Conservation (phyloP, 495 filamentous ascomycete genomes). For the Penicillium alfredii region DNA sequence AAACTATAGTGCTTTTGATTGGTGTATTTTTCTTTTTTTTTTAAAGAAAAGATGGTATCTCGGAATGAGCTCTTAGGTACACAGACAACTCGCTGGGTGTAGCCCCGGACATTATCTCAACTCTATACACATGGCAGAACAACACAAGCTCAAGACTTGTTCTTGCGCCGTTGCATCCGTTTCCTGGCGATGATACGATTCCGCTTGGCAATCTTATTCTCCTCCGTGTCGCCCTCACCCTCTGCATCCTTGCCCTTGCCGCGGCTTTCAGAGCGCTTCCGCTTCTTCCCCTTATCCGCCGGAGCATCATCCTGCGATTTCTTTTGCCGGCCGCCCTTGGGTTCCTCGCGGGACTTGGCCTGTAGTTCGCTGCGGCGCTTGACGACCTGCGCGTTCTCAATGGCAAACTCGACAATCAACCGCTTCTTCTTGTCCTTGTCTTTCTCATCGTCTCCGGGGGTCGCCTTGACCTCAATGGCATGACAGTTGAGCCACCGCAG, state of each 20-base stretch:
- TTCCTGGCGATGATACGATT: conserved; percentile 65
- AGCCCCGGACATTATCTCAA: too few species aligned
- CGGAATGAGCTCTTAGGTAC: too few species aligned
- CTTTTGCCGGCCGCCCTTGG: conserved; percentile 19
- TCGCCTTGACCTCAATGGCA: conserved; percentile 42
- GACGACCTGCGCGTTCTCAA: conserved; percentile 96
- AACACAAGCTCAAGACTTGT: conserved; percentile 31
- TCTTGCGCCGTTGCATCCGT: conserved; percentile 52
- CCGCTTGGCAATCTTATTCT: conserved; percentile 54
- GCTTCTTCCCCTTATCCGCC: conserved; percentile 32
- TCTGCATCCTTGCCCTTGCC: conserved; percentile 20
- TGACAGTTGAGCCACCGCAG: conserved; percentile 90
- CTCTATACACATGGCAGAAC: too few species aligned
- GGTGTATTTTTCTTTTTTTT: too few species aligned
- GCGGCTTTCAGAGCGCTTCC: conserved; percentile 36
- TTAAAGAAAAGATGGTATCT: too few species aligned
- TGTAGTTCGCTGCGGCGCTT: conserved; percentile 67
- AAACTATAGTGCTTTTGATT: conserved; percentile 25
- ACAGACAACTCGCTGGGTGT: too few species aligned
- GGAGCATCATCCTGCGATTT: conserved; percentile 21
- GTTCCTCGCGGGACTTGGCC: conserved; percentile 44
- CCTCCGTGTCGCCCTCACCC: conserved; percentile 24
- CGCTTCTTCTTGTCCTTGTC: conserved; percentile 67
- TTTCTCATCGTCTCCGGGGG: conserved; percentile 33
- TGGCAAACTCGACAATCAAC: conserved; percentile 93